phyloP scores from a whole-genome alignment of 2,329 filamentous ascomycete species.

The Diaporthe eres region DNA sequence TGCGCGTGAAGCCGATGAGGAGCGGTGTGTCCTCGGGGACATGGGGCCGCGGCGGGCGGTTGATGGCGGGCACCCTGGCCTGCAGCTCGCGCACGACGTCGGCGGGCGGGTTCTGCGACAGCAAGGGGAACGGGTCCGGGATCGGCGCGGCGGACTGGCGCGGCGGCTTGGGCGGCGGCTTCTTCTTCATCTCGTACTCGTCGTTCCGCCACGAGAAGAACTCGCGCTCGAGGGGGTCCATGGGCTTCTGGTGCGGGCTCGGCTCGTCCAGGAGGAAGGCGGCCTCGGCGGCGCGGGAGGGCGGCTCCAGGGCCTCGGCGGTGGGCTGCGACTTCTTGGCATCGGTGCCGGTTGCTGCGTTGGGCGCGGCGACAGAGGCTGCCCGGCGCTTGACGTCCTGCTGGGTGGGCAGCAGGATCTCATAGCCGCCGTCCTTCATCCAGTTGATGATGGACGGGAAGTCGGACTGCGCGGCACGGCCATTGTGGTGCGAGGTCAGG shows the following conservation, averaged over 20 bases:
- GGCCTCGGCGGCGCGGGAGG: background rate
- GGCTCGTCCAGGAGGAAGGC: constrained; percentile 35
- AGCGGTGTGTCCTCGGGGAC: constrained; percentile 55
- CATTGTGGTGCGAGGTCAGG: constrained; percentile 36
- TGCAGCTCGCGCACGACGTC: constrained; percentile 40
- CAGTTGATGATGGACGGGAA: constrained; percentile 40
- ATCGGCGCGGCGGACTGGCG: constrained; percentile 48
- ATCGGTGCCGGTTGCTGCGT: background rate
- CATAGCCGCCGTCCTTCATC: constrained; percentile 41
- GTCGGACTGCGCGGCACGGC: constrained; percentile 7
- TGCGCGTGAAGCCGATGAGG: constrained; percentile 67
- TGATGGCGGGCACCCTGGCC: constrained; percentile 46
- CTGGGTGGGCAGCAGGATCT: constrained; percentile 40
- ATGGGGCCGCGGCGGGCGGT: constrained; percentile 52
- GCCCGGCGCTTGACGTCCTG: constrained; percentile 37
- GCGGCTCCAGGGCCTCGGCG: constrained; percentile 3
- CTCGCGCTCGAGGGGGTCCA: constrained; percentile 39
- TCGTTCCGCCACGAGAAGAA: constrained; percentile 39
- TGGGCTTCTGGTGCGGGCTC: constrained; percentile 38
- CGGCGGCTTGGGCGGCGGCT: constrained; percentile 53
- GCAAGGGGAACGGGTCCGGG: constrained; percentile 56
- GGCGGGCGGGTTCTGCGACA: constrained; percentile 50
- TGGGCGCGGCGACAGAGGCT: background rate
- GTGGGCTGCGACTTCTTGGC: constrained; percentile 19
- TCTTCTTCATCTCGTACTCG: constrained; percentile 40